A percentile compares a stretch with the other conserved stretches of the same genome.
Evolutionary conservation across 805 yeast genomes (phyloP).

Genomic region (Metschnikowia henanensis): DNA sequence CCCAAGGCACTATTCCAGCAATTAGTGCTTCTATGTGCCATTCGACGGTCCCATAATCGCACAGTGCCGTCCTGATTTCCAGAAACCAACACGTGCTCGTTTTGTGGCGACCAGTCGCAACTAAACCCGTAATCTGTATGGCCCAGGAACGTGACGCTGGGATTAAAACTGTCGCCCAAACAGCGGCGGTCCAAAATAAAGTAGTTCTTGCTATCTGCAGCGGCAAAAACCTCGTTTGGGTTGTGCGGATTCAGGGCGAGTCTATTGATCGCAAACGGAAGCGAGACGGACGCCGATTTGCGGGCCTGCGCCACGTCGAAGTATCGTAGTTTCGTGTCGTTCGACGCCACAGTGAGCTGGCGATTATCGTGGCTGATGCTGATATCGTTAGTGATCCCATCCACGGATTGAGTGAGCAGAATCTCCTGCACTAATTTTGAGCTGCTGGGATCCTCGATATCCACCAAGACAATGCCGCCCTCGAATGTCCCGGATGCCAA

Average conservation of each 20-base stretch:
- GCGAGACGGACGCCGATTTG: conserved; percentile 13
- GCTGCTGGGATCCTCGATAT: conserved; percentile 26
- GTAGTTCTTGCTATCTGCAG: conserved; percentile 50
- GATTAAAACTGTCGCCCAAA: conserved; percentile 3
- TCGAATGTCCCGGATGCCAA: conserved; percentile 55
- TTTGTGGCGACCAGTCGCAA: conserved; percentile 54
- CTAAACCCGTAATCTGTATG: conserved; percentile 59
- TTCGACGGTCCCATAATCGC: conserved; percentile 52
- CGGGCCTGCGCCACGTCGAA: conserved; percentile 34
- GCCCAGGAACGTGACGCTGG: conserved; percentile 32
- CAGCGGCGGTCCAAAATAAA: conserved; percentile 46
- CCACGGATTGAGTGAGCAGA: conserved; percentile 40
- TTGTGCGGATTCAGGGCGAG: conserved; percentile 42
- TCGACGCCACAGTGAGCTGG: conserved; percentile 48
- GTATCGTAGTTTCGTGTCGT: conserved; percentile 45
- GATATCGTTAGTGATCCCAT: conserved; percentile 55
- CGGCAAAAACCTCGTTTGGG: conserved; percentile 41
- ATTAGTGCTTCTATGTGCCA: conserved; percentile 22
- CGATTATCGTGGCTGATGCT: conserved; percentile 30
- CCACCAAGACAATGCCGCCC: conserved; percentile 47
- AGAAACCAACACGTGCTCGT: conserved; percentile 47
- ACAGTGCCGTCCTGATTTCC: conserved; percentile 65
- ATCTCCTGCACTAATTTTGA: conserved; percentile 31
- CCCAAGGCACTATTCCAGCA: conserved; percentile 40
- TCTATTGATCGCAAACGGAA: conserved; percentile 54